phyloP scores from a whole-genome alignment of 805 yeast genomes.

The Lachancea mirantina region DNA sequence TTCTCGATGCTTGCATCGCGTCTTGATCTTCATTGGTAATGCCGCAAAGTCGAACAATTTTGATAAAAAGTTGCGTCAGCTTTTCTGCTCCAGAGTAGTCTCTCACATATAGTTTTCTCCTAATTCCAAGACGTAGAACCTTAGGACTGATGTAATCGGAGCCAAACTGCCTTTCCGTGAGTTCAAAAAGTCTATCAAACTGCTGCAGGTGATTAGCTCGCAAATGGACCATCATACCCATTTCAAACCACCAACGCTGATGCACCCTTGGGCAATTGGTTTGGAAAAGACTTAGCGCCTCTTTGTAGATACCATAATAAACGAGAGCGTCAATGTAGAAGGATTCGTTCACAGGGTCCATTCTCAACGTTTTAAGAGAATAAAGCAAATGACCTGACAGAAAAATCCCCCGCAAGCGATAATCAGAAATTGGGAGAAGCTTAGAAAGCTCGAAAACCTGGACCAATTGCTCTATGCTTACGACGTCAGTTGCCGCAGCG shows the following conservation, averaged over 20 bases:
- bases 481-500: conserved; percentile 9
- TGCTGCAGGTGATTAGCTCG: conserved; percentile 27
- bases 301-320: conserved; percentile 26
- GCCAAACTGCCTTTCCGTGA: conserved; percentile 23
- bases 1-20: too few species aligned
- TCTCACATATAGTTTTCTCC: conserved; percentile 25
- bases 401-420: conserved; percentile 32
- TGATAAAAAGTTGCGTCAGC: conserved; percentile 30
- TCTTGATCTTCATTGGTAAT: too few species aligned
- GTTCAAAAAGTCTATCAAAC: conserved; percentile 33
- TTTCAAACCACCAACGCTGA: conserved; percentile 48
- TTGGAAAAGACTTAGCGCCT: conserved; percentile 35
- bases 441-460: conserved; percentile 38
- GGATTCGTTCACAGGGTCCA: conserved; percentile 47
- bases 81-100: conserved; percentile 24
- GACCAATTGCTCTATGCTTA: conserved; percentile 30
- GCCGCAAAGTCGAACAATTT: conserved; percentile 25
- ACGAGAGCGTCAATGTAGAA: conserved; percentile 42
- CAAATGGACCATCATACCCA: conserved; percentile 38
- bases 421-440: conserved; percentile 29
- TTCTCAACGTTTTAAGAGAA: conserved; percentile 34
- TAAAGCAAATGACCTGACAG: conserved; percentile 40
- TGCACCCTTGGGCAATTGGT: conserved; percentile 32
- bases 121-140: conserved; percentile 32
- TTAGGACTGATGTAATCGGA: conserved; percentile 34